Evolutionary conservation across 2,329 filamentous ascomycete species (phyloP).

Genomic region (Ampelomyces quisqualis): DNA sequence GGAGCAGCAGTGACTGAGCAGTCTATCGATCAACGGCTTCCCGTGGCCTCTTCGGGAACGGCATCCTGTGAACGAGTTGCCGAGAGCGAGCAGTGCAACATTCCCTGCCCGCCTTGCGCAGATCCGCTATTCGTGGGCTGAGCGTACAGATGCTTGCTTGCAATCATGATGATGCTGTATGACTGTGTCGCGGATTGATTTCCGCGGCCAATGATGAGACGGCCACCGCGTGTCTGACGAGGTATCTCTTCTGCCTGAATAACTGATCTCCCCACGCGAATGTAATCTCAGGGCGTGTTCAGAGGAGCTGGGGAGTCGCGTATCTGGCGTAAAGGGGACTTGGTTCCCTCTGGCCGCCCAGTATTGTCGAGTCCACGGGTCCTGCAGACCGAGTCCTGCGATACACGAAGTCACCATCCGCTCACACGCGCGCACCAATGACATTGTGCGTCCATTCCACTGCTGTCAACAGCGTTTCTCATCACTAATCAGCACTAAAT

Average conservation of each 20-base stretch:
- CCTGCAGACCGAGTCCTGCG: not conserved
- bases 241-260: constrained; percentile 4
- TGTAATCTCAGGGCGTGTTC: not conserved
- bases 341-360: too few species aligned
- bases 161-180: constrained; percentile 30
- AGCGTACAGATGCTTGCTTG: constrained; percentile 8
- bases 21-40: constrained; percentile 30
- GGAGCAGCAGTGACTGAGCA: constrained; percentile 10
- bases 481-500: constrained; percentile 3
- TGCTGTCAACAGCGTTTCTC: not conserved
- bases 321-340: constrained; percentile 7
- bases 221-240: constrained; percentile 11
- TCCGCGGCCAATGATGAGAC: constrained; percentile 18
- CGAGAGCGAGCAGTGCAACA: not conserved
- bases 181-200: constrained; percentile 28
- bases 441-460: not conserved
- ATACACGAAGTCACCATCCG: not conserved
- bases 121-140: constrained; percentile 22
- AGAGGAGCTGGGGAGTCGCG: constrained; percentile 10
- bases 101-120: constrained; percentile 15
- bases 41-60: constrained; percentile 19
- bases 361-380: not conserved
- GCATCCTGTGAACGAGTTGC: constrained; percentile 8
- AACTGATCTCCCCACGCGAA: not conserved
- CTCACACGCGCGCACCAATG: not conserved